Conservation (phyloP, 371 early-diverging fungal genomes). For the Apophysomyces elegans region DNA sequence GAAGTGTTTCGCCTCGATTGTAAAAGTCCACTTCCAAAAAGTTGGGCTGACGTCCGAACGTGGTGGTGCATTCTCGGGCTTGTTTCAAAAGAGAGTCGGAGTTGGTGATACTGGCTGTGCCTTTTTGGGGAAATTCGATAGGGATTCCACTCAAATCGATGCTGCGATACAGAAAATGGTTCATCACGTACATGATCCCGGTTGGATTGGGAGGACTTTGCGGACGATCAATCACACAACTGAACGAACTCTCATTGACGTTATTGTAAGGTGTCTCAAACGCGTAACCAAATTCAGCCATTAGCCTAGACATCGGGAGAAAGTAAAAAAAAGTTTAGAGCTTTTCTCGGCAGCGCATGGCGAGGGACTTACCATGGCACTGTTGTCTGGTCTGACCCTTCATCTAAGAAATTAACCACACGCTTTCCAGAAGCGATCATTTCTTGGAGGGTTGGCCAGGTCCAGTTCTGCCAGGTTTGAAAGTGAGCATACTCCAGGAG, state of each 20-base stretch:
- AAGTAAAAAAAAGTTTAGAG: background rate
- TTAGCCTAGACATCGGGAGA: slow-evolving; percentile 36
- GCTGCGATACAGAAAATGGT: slow-evolving; percentile 51
- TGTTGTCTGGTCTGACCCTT: slow-evolving; percentile 39
- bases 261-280: slow-evolving; percentile 58
- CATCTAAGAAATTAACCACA: slow-evolving; percentile 66
- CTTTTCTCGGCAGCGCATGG: background rate
- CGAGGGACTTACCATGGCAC: slow-evolving; percentile 57
- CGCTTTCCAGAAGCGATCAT: slow-evolving; percentile 64
- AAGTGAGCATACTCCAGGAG: slow-evolving; percentile 52
- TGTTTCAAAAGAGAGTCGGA: slow-evolving; percentile 44
- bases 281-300: slow-evolving; percentile 48
- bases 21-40: slow-evolving; percentile 81
- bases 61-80: slow-evolving; percentile 44
- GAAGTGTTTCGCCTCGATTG: slow-evolving; percentile 60
- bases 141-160: slow-evolving; percentile 25
- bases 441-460: slow-evolving; percentile 68
- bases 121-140: slow-evolving; percentile 57
- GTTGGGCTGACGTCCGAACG: slow-evolving; percentile 64
- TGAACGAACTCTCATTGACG: slow-evolving; percentile 25
- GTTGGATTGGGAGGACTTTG: slow-evolving; percentile 19
- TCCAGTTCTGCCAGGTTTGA: slow-evolving; percentile 27
- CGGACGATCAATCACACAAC: slow-evolving; percentile 55
- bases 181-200: slow-evolving; percentile 52
- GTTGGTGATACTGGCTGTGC: slow-evolving; percentile 54